These are phyloP conservation scores for Schizosaccharomyces lindneri DNA, from an alignment of 805 yeast genomes.

Conservation along the genomic window DNA sequence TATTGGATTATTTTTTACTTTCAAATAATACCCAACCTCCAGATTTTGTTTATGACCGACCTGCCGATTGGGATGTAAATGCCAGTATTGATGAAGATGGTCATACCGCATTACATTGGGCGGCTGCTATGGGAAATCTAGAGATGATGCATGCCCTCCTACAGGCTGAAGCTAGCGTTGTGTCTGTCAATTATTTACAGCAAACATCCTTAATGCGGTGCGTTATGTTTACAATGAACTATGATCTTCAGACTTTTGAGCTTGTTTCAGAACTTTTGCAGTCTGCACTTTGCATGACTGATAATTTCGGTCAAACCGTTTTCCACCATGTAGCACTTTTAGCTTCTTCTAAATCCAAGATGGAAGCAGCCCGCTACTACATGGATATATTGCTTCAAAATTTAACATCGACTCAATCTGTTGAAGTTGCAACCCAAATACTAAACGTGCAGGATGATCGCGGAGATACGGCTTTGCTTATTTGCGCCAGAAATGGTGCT, in stretches of 20 bases:
- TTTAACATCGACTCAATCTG: constrained; percentile 36
- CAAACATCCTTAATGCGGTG: constrained; percentile 73
- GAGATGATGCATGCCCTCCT: constrained; percentile 52
- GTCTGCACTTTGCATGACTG: constrained; percentile 55
- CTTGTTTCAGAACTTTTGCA: constrained; percentile 49
- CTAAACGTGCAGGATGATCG: constrained; percentile 51
- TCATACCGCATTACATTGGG: constrained; percentile 91
- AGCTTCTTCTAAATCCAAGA: constrained; percentile 35
- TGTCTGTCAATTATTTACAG: constrained; percentile 38
- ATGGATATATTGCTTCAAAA: constrained; percentile 51
- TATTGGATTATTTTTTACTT: constrained; percentile 29
- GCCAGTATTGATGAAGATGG: constrained; percentile 83
- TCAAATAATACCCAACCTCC: constrained; percentile 40
- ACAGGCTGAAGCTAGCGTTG: constrained; percentile 48
- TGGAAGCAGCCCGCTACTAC: constrained; percentile 65
- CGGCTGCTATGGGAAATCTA: constrained; percentile 78
- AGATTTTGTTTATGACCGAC: constrained; percentile 35
- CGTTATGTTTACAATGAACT: constrained; percentile 70
- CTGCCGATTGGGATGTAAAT: constrained; percentile 40
- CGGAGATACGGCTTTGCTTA: constrained; percentile 70
- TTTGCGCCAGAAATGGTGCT: constrained; percentile 39
- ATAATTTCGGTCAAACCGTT: constrained; percentile 46
- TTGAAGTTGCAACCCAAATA: constrained; percentile 24
- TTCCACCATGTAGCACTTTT: constrained; percentile 64
- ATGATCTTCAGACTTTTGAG: constrained; percentile 56